Percentiles rank a stretch among this genome's conserved stretches.
phyloP scores from a whole-genome alignment of 2,329 filamentous ascomycete genomes.

The Beauveria medogensis region DNA sequence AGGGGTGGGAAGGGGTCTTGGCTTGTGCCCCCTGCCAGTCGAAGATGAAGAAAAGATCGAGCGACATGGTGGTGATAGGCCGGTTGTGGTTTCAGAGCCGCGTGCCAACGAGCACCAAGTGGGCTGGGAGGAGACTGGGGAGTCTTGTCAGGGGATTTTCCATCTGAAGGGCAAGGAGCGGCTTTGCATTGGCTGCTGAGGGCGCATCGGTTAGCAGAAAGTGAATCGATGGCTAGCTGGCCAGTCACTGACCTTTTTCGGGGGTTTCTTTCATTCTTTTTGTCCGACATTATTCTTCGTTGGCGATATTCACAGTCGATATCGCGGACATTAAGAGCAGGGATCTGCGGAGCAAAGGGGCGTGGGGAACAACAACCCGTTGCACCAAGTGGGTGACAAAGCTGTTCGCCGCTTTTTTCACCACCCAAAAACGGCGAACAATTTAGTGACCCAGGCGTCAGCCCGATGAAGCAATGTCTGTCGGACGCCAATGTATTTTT shows the following conservation, averaged over 20 bases:
- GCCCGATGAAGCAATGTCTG: not conserved
- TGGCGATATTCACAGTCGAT: not conserved
- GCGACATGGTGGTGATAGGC: not conserved
- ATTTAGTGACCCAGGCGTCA: no score
- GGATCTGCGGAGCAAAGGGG: not conserved
- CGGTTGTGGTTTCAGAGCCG: conserved; percentile 8
- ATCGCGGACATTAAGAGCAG: not conserved
- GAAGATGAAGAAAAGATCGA: not conserved
- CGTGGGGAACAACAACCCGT: not conserved
- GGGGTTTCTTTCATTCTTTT: no score
- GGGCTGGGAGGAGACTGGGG: not conserved
- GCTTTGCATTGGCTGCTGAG: not conserved
- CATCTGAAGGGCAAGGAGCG: not conserved
- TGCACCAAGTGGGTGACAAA: no score
- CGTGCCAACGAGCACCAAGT: not conserved
- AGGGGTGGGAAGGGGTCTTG: not conserved
- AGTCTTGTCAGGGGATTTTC: not conserved
- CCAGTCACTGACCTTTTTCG: no score
- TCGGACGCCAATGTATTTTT: not conserved
- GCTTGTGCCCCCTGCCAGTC: not conserved
- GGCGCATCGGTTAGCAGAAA: not conserved
- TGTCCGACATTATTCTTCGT: no score
- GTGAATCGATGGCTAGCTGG: not conserved
- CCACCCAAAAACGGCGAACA: no score
- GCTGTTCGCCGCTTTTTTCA: no score